A percentile compares a stretch with the other conserved stretches of the same genome.
These are phyloP conservation scores for Pseudohyphozyma bogoriensis DNA, from an alignment of 768 basidiomycete species.

Conservation along the genomic window DNA sequence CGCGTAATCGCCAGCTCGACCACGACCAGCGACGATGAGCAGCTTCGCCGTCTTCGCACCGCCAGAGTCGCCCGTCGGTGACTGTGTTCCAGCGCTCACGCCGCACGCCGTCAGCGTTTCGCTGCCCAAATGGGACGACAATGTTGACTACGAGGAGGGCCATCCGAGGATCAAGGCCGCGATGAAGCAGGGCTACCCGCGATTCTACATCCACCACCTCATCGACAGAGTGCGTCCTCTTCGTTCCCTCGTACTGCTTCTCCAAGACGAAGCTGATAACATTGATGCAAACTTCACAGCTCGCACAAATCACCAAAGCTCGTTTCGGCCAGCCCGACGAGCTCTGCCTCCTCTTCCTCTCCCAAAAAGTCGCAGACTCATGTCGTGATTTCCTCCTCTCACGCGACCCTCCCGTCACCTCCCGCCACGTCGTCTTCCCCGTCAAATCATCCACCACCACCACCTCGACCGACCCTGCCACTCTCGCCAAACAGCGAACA, in stretches of 20 bases:
- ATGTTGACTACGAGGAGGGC: constrained; percentile 83
- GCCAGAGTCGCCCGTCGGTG: constrained; percentile 22
- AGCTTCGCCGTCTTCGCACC: constrained; percentile 14
- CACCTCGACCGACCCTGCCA: constrained; percentile 9
- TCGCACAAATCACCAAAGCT: constrained; percentile 61
- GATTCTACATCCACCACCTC: constrained; percentile 82
- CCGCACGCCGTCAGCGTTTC: constrained; percentile 93
- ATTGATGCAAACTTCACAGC: too few species aligned
- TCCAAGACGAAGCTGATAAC: too few species aligned
- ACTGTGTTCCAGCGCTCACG: constrained; percentile 34
- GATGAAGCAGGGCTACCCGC: constrained; percentile 84
- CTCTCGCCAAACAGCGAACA: constrained; percentile 9
- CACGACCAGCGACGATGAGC: neutral
- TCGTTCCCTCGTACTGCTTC: neutral
- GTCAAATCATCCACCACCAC: constrained; percentile 41
- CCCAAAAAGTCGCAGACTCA: constrained; percentile 57
- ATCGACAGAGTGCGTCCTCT: constrained; percentile 65
- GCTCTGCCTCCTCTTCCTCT: constrained; percentile 66
- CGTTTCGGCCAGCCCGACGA: constrained; percentile 68
- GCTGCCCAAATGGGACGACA: constrained; percentile 83
- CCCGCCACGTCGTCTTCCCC: constrained; percentile 59
- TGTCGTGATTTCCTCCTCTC: constrained; percentile 63
- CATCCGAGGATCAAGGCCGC: constrained; percentile 62
- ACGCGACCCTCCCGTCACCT: constrained; percentile 49
- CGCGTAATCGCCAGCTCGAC: too few species aligned